phyloP scores from a whole-genome alignment of 163 green algal genomes.

The Scenedesmus sp. region DNA sequence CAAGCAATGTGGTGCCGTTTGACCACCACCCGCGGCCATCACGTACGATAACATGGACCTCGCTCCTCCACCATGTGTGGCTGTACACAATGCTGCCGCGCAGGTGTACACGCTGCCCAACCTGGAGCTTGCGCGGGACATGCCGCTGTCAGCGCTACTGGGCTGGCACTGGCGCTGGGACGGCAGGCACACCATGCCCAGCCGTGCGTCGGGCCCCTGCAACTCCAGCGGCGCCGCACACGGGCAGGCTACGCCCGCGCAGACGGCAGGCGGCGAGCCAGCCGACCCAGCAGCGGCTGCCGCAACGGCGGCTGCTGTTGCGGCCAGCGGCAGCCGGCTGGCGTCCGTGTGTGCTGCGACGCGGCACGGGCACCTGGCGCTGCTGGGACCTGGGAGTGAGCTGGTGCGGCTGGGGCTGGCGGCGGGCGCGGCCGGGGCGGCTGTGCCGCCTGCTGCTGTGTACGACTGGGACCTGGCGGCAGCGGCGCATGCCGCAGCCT shows the following conservation, averaged over 20 bases:
- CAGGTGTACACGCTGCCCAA: conserved; percentile 62
- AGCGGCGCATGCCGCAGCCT: conserved; percentile 40
- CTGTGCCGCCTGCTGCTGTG: conserved; percentile 12
- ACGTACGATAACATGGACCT: too few relatives aligned
- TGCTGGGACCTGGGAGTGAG: conserved; percentile 54
- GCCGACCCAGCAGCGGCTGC: background rate
- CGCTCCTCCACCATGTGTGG: too few relatives aligned
- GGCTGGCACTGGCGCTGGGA: conserved; percentile 58
- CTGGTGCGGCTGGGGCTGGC: conserved; percentile 54
- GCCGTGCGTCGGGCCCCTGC: background rate
- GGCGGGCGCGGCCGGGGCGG: background rate
- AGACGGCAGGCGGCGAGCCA: background rate
- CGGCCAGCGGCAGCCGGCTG: background rate
- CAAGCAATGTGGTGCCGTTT: too few relatives aligned
- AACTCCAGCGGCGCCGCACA: background rate
- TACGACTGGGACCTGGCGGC: conserved; percentile 56
- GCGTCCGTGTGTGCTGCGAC: conserved; percentile 38
- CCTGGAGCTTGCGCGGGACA: conserved; percentile 53
- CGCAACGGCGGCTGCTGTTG: background rate
- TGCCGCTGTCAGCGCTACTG: conserved; percentile 46
- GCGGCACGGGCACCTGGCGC: conserved; percentile 55
- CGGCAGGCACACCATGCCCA: conserved; percentile 13
- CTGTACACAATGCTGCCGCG: background rate
- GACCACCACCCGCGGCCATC: too few relatives aligned
- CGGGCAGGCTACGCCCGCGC: background rate